These are phyloP conservation scores for Rhizopogon rudus DNA, from an alignment of 768 basidiomycete species.

Conservation along the genomic window DNA sequence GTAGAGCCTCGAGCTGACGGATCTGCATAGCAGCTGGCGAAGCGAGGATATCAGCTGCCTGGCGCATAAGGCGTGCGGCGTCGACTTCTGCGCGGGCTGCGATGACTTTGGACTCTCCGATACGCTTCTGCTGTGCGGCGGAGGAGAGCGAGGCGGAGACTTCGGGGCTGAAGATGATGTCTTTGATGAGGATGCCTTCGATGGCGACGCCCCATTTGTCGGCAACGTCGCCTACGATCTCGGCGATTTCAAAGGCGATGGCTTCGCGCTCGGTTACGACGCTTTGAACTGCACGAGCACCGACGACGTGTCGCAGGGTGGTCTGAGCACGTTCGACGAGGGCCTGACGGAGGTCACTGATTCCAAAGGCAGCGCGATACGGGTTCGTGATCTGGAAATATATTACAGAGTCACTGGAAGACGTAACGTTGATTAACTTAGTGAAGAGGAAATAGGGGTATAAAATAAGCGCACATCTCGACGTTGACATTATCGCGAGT, in stretches of 20 bases:
- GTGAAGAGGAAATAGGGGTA: background rate
- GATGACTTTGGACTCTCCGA: slow-evolving; percentile 96
- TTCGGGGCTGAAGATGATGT: slow-evolving; percentile 89
- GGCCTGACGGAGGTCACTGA: slow-evolving; percentile 83
- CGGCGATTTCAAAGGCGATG: slow-evolving; percentile 94
- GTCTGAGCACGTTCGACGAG: slow-evolving; percentile 87
- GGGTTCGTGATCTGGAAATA: slow-evolving; percentile 90
- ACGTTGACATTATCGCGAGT: slow-evolving; percentile 96
- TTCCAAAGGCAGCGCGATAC: slow-evolving; percentile 92
- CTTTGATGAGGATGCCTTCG: slow-evolving; percentile 93
- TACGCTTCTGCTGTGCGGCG: slow-evolving; percentile 95
- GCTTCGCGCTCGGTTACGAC: slow-evolving; percentile 97
- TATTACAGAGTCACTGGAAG: slow-evolving; percentile 78
- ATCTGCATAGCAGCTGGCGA: slow-evolving; percentile 98
- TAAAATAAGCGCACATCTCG: slow-evolving; percentile 58
- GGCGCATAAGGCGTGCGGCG: slow-evolving; percentile 91
- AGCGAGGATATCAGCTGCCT: slow-evolving; percentile 92
- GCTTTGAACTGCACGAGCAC: slow-evolving; percentile 90
- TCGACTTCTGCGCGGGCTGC: slow-evolving; percentile 96
- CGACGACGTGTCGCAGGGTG: slow-evolving; percentile 95
- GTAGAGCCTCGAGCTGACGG: slow-evolving; percentile 91
- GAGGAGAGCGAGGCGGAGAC: slow-evolving; percentile 88
- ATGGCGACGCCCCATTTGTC: slow-evolving; percentile 98
- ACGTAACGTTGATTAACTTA: slow-evolving; percentile 7
- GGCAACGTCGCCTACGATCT: slow-evolving; percentile 88